Evolutionary conservation across 306 rosid species (phyloP).

Genomic region (Herpetospermum pedunculosum): DNA sequence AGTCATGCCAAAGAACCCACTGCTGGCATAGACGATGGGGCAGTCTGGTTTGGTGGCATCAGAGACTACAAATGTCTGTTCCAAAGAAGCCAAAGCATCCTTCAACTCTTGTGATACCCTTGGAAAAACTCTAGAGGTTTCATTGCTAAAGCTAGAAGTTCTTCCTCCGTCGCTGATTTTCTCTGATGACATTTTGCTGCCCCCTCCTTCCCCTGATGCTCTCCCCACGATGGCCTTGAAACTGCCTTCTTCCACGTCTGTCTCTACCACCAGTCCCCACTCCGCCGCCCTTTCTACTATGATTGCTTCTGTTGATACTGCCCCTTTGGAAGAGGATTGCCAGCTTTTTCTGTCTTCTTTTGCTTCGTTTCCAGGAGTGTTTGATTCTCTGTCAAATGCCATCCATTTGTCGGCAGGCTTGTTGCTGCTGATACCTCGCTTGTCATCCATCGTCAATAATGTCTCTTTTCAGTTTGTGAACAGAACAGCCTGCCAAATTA

Average conservation of each 20-base stretch:
- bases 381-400: slow-evolving; percentile 5
- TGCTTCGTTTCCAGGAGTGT: neutral
- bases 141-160: slow-evolving; percentile 28
- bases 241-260: slow-evolving; percentile 30
- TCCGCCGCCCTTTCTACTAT: slow-evolving; percentile 70
- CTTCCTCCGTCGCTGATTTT: slow-evolving; percentile 15
- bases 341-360: neutral
- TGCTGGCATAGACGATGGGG: slow-evolving; percentile 86
- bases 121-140: slow-evolving; percentile 31
- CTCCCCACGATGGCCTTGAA: slow-evolving; percentile 23
- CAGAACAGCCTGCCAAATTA: slow-evolving; percentile 2
- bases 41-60: slow-evolving; percentile 94
- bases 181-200: slow-evolving; percentile 30
- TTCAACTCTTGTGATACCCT: slow-evolving; percentile 74
- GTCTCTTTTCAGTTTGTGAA: neutral
- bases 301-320: slow-evolving; percentile 28
- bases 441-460: neutral
- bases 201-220: slow-evolving; percentile 29
- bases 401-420: slow-evolving; percentile 4
- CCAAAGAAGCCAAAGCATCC: slow-evolving; percentile 61
- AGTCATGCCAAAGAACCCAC: slow-evolving; percentile 80
- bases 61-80: slow-evolving; percentile 92
- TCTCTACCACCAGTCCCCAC: slow-evolving; percentile 66
- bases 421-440: neutral
- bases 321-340: neutral